These are phyloP conservation scores for Coemansia sp. DNA, from an alignment of 192 early-diverging fungal genomes.

Conservation along the genomic window DNA sequence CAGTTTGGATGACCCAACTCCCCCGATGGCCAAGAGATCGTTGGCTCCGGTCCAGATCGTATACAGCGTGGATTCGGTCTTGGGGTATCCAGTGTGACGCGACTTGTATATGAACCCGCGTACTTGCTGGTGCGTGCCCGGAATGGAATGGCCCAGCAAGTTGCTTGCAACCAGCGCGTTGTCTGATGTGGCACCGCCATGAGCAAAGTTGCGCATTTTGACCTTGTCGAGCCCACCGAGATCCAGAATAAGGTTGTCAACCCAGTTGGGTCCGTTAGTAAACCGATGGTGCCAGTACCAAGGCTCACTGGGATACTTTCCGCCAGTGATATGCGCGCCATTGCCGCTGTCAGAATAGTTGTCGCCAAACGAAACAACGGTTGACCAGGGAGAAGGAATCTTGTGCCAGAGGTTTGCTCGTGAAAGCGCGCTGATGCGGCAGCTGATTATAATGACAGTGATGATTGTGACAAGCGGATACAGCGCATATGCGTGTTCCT, in stretches of 20 bases:
- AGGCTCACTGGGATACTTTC: slow-evolving; percentile 48
- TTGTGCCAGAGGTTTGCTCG: slow-evolving; percentile 13
- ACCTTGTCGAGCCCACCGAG: slow-evolving; percentile 44
- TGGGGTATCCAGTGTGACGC: slow-evolving; percentile 30
- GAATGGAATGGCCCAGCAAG: slow-evolving; percentile 39
- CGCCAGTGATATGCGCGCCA: slow-evolving; percentile 46
- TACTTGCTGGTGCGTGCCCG: slow-evolving; percentile 42
- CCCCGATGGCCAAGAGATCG: slow-evolving; percentile 36
- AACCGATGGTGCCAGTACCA: slow-evolving; percentile 54
- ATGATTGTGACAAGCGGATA: slow-evolving; percentile 45
- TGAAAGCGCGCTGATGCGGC: slow-evolving; percentile 34
- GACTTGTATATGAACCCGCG: slow-evolving; percentile 50
- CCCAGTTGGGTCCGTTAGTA: slow-evolving; percentile 53
- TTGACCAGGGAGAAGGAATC: slow-evolving; percentile 47
- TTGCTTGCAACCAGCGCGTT: slow-evolving; percentile 29
- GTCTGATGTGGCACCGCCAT: slow-evolving; percentile 43
- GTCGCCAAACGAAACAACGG: slow-evolving; percentile 49
- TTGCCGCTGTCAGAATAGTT: slow-evolving; percentile 49
- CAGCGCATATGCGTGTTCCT: slow-evolving; percentile 40
- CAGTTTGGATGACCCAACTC: slow-evolving; percentile 13
- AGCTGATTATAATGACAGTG: slow-evolving; percentile 38
- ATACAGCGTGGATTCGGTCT: slow-evolving; percentile 40
- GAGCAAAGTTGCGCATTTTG: slow-evolving; percentile 55
- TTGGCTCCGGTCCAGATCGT: slow-evolving; percentile 50
- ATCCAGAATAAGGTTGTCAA: slow-evolving; percentile 48